Evolutionary conservation across 345 rosid species (phyloP), one percentile per base, ranked within the genome.

Genomic region (Salix suchowensis): DNA sequence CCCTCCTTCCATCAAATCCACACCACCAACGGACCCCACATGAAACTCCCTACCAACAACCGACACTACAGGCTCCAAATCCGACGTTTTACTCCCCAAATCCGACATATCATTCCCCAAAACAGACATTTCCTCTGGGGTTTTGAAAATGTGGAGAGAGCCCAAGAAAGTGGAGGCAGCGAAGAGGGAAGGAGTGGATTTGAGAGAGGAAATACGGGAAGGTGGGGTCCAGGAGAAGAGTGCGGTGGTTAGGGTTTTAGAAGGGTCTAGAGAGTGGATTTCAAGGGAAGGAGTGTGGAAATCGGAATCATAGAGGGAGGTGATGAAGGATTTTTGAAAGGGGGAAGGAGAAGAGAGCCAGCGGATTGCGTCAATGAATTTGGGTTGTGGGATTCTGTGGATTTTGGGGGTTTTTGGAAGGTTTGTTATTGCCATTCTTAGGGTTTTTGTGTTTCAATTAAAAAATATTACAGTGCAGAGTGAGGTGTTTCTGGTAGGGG

Each of bases 341-440:
- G 98, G 90, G 32, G 91, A 89, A 65, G 89, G 83, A 46, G 93
- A 85, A 12, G 97, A 94, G 34, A 95, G 93, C 96, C 94, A 95
- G n/a, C 94, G 91, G 3, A 95, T 86, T 74, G 86, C 85, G 77
- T 93, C 97, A 19, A 93, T 78, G 80, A 88, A 88, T 76, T 82
- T 86, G 58, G 86, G 76, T 73, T 89, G 96, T 0, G 94, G 92
- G 65, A 91, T 44, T 62, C 86, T 88, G 69, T 86, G 88, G 78
- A 88, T 70, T 62, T 82, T 42, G 19, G 76, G 74, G 67, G 30
- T 55, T 69, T 74, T 44, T 15, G 71, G 65, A 32, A 69, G 42
- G 36, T 72, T 80, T 14, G 83, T 65, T 23, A 82, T 82, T 75
- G 90, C 94, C 98, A 92, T 90, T 70, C 72, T 75, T 69, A 79